phyloP scores from a whole-genome alignment of 352 stramenopile genomes.

The Globisporangium uncinulatum region DNA sequence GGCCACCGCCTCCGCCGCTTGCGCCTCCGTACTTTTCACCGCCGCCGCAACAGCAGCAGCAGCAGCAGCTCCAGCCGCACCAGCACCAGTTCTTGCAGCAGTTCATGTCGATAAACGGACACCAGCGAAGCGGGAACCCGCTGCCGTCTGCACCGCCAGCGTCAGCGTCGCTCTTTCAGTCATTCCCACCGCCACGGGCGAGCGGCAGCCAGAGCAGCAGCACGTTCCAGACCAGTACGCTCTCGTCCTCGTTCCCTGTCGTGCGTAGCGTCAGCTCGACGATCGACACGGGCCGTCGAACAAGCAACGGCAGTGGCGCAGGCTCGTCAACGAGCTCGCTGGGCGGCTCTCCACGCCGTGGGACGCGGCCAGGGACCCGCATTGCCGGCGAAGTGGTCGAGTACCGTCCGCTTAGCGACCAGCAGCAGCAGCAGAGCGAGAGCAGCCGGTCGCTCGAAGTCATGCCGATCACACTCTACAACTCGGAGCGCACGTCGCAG shows the following conservation, averaged over 20 bases:
- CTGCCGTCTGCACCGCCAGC: conserved; percentile 20
- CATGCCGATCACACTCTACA: conserved; percentile 80
- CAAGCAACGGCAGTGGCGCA: conserved; percentile 32
- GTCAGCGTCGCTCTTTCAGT: conserved; percentile 20
- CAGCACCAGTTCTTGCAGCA: conserved; percentile 52
- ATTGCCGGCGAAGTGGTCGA: conserved; percentile 48
- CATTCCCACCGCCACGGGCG: conserved; percentile 23
- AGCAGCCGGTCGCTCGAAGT: conserved; percentile 66
- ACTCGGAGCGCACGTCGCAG: conserved; percentile 66
- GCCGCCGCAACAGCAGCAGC: conserved; percentile 8
- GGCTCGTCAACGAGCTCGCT: conserved; percentile 36
- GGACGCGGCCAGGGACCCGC: conserved; percentile 36
- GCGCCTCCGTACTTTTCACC: conserved; percentile 17
- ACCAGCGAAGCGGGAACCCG: conserved; percentile 22
- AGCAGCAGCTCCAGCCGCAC: conserved; percentile 29
- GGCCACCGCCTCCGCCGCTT: conserved; percentile 23
- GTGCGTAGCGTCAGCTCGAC: conserved; percentile 31
- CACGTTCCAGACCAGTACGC: conserved; percentile 4
- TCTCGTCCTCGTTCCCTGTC: conserved; percentile 13
- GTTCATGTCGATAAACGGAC: conserved; percentile 37
- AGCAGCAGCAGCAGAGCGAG: conserved; percentile 13
- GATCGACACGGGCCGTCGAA: conserved; percentile 31
- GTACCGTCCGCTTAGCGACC: conserved; percentile 39
- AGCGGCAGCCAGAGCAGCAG: conserved; percentile 6
- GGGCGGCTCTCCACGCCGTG: conserved; percentile 32